Conservation (phyloP, 2,329 filamentous ascomycete genomes). For the Pseudocercospora eumusae region DNA sequence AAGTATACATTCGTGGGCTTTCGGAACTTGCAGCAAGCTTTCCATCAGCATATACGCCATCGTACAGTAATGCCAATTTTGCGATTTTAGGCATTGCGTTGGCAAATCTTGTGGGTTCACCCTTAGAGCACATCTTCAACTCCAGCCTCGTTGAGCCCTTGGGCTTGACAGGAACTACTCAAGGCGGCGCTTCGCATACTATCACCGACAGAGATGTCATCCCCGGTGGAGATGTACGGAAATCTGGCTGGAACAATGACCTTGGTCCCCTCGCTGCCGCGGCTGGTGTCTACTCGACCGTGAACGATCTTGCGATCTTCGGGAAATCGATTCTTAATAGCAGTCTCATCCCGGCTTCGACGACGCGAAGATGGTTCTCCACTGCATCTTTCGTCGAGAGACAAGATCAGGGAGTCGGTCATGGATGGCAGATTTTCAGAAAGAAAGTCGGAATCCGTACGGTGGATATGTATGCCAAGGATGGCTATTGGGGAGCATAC, state of each 20-base stretch:
- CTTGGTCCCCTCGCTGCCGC: conserved; percentile 41
- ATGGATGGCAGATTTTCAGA: conserved; percentile 54
- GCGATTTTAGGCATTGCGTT: conserved; percentile 24
- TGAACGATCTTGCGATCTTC: conserved; percentile 33
- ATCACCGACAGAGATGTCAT: conserved; percentile 21
- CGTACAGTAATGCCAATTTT: conserved; percentile 29
- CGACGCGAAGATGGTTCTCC: conserved; percentile 53
- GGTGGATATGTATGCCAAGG: conserved; percentile 53
- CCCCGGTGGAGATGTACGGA: conserved; percentile 17
- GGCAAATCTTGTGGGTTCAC: conserved; percentile 10
- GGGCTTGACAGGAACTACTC: conserved; percentile 21
- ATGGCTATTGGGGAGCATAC: conserved; percentile 43
- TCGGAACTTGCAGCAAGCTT: conserved; percentile 22
- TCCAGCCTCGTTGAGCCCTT: conserved; percentile 20
- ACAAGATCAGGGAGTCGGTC: conserved; percentile 46
- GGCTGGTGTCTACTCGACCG: conserved; percentile 25
- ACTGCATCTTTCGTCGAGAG: conserved; percentile 41
- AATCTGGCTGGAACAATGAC: conserved; percentile 29
- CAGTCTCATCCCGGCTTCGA: conserved; percentile 44
- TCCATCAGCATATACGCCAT: conserved; percentile 20
- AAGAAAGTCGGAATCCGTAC: conserved; percentile 44
- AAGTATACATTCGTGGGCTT: conserved; percentile 16
- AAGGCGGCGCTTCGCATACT: conserved; percentile 11
- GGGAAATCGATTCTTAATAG: conserved; percentile 48
- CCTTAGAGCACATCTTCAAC: conserved; percentile 19